Conservation (phyloP, 805 yeast species). For the Suhomyces xylopsoci region DNA sequence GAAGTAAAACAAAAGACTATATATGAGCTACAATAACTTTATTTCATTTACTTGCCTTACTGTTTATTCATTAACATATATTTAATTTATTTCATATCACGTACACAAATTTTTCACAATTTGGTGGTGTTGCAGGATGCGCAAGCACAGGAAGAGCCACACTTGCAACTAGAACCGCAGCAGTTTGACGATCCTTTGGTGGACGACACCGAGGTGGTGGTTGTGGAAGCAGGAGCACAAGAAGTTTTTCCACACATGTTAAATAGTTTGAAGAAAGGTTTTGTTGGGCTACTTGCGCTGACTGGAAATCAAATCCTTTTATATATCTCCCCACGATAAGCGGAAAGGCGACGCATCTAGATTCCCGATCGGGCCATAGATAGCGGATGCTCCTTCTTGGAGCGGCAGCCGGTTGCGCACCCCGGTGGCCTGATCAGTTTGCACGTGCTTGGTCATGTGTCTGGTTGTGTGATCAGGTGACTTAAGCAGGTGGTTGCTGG, state of each 20-base stretch:
- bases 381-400: not conserved
- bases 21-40: too few species aligned
- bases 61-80: not conserved
- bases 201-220: constrained; percentile 3
- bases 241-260: constrained; percentile 19
- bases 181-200: constrained; percentile 22
- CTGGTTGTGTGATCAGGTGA: not conserved
- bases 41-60: too few species aligned
- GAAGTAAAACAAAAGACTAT: not conserved
- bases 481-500: not conserved
- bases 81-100: not conserved
- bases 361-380: not conserved
- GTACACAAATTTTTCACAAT: constrained; percentile 18
- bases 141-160: constrained; percentile 40
- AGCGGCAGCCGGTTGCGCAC: not conserved
- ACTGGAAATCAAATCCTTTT: not conserved
- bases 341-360: not conserved
- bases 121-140: constrained; percentile 43
- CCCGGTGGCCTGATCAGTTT: not conserved
- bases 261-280: not conserved
- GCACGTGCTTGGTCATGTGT: too few species aligned
- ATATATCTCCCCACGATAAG: not conserved
- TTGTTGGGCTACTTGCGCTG: not conserved
- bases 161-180: constrained; percentile 39
- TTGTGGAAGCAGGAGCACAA: constrained; percentile 8